Evolutionary conservation across 2,329 filamentous ascomycete species (phyloP).

Genomic region (Talaromyces sp.): DNA sequence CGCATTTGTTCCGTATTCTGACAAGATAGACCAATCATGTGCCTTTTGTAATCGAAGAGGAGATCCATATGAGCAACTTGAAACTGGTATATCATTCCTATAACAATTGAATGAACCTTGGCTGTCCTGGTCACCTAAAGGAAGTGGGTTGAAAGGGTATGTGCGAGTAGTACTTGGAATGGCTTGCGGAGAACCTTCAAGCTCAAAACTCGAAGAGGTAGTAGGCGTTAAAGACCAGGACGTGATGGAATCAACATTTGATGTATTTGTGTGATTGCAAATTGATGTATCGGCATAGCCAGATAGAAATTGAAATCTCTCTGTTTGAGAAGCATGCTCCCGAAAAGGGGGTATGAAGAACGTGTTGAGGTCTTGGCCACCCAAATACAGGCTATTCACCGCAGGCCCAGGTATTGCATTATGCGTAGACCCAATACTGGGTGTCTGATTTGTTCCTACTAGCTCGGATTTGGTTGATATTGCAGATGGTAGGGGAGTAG

Average conservation of each 20-base stretch:
- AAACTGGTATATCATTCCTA: conserved; percentile 40
- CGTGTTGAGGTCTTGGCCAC: not conserved
- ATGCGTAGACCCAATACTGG: not conserved
- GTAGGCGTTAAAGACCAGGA: conserved; percentile 18
- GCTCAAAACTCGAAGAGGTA: conserved; percentile 19
- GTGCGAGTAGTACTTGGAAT: conserved; percentile 41
- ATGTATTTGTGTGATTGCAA: conserved; percentile 10
- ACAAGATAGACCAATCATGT: conserved; percentile 44
- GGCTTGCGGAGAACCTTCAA: conserved; percentile 31
- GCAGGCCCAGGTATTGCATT: not conserved
- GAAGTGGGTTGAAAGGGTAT: conserved; percentile 42
- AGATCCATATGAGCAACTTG: conserved; percentile 39
- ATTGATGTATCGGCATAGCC: not conserved
- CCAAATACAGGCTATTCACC: not conserved
- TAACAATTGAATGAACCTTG: conserved; percentile 44
- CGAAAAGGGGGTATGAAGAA: conserved; percentile 3
- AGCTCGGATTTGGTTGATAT: not conserved
- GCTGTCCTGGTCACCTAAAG: conserved; percentile 36
- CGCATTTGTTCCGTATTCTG: conserved; percentile 40
- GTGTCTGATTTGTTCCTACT: not conserved
- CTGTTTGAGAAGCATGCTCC: conserved; percentile 2
- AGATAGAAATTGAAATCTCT: not conserved
- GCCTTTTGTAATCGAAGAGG: conserved; percentile 36
- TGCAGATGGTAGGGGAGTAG: not conserved
- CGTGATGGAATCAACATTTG: not conserved